Base-by-base conservation (phyloP, 1,284 basidiomycete genomes). In the Gastroboletus turbinatus region DNA sequence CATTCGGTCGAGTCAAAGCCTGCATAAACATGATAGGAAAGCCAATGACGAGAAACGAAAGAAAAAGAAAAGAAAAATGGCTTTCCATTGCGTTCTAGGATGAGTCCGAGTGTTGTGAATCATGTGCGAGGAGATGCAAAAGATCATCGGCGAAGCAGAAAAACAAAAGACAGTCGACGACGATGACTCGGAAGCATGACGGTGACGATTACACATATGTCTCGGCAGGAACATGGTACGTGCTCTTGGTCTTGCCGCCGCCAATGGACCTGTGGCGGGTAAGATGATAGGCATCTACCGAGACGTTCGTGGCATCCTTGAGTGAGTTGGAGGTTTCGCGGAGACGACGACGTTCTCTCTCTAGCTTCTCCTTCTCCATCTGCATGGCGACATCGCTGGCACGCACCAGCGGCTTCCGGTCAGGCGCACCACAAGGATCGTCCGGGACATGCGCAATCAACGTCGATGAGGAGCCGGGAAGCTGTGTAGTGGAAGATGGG, bases 321-420 rank as follows among this genome's bases (percentile, higher is more conserved):
- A 70, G 63, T 36, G 69, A 70, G 36, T 42, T 59, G 27, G 68
- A 23, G 1, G 43, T 43, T 21, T 68, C 65, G 4, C 59, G 59
- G 11, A 56, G 35, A 35, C 67, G 67, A 27, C 65, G 69, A 10
- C 67, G 69, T 48, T 71, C 70, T 29, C 63, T 60, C 50, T 71
- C 67, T 5, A 61, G 53, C 19, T 57, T 57, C 52, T 73, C 68
- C 54, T 57, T 70, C 47, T 73, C 68, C 33, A 71, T 44, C n/a
- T 70, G 71, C 71, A 72, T 68, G 7, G 68, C 68, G 36, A 48
- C 70, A 17, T 72, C 69, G 29, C 68, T 73, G n/a, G 68, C 71
- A 17, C 70, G 69, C 30, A 73, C 68, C 10, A 73, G 14, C 17
- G 68, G 66, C 38, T 61, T 68, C 45, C 63, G 57, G 29, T 71